Conservation (phyloP, 2,329 filamentous ascomycete species). For the Parastagonospora nodorum region DNA sequence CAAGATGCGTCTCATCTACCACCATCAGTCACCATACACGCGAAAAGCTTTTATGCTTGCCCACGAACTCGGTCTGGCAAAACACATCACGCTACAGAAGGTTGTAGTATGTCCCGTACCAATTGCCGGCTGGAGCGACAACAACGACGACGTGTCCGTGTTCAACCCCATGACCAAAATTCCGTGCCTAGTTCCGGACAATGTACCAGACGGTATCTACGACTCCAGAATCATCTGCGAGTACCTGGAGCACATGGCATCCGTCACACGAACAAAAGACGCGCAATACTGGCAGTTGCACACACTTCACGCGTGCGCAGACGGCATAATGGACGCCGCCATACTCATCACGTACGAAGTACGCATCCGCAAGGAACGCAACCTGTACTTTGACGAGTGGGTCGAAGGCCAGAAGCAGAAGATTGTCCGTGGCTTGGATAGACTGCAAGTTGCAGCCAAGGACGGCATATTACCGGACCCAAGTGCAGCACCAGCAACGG, state of each 20-base stretch:
- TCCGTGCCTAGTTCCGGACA: conserved; percentile 29
- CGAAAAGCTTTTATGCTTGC: conserved; percentile 39
- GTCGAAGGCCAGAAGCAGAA: conserved; percentile 35
- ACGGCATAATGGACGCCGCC: conserved; percentile 38
- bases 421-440: conserved; percentile 29
- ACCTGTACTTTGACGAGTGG: conserved; percentile 33
- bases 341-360: conserved; percentile 35
- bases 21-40: conserved; percentile 31
- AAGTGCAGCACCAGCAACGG: conserved; percentile 9
- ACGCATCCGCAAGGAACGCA: conserved; percentile 28
- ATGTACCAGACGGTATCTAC: conserved; percentile 33
- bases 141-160: conserved; percentile 30
- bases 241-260: conserved; percentile 23
- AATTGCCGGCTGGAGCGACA: conserved; percentile 37
- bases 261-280: conserved; percentile 14
- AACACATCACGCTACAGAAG: conserved; percentile 33
- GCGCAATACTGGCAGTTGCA: conserved; percentile 24
- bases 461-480: conserved; percentile 17
- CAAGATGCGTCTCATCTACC: conserved; percentile 39
- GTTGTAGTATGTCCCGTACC: conserved; percentile 36
- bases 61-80: conserved; percentile 28
- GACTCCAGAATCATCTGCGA: conserved; percentile 38
- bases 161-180: conserved; percentile 41
- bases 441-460: conserved; percentile 25
- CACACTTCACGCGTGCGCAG: conserved; percentile 32